Conservation (phyloP, 2,329 filamentous ascomycete genomes). For the Colletotrichum godetiae region DNA sequence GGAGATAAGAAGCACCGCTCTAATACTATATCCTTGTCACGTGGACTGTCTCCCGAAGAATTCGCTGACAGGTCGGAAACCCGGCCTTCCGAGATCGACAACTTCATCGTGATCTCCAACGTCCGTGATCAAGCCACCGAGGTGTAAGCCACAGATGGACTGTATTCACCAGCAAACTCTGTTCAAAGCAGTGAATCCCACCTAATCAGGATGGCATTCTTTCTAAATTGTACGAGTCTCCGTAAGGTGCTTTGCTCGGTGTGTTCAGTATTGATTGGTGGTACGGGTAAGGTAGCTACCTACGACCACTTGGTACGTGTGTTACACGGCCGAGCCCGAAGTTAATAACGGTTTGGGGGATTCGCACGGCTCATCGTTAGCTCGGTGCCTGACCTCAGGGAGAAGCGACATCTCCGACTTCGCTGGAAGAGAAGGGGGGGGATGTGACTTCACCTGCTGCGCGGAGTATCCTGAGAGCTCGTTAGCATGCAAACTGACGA, state of each 20-base stretch:
- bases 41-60: background rate
- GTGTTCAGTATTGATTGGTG: background rate
- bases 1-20: background rate
- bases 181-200: background rate
- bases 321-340: background rate
- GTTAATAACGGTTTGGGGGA: background rate
- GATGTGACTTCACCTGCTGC: background rate
- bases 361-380: background rate
- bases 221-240: background rate
- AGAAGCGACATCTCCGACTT: background rate
- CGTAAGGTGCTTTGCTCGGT: background rate
- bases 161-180: background rate
- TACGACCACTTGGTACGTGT: background rate
- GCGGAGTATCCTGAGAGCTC: background rate
- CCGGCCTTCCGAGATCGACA: background rate
- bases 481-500: background rate
- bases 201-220: background rate
- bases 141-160: background rate
- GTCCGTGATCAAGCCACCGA: background rate
- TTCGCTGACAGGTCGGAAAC: background rate
- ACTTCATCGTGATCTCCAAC: background rate
- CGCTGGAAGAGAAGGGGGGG: background rate
- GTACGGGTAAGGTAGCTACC: background rate
- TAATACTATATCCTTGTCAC: slow-evolving; percentile 3
- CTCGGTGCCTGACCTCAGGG: background rate